Base-by-base conservation (phyloP, 2,329 filamentous ascomycete species). In the Aureobasidium pullulans region DNA sequence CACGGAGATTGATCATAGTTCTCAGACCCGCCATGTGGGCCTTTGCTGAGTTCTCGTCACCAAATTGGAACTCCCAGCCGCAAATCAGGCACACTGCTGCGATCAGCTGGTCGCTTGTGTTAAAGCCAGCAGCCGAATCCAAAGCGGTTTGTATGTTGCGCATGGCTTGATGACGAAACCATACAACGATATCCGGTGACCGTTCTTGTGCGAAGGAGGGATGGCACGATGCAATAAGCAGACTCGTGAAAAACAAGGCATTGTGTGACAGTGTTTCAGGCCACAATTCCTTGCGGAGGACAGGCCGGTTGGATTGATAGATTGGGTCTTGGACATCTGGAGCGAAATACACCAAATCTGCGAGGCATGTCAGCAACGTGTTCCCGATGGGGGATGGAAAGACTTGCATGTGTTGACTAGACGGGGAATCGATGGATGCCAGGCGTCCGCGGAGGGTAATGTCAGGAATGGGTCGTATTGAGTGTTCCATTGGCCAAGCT, bases 41-140 rank as follows among this genome's bases (percentile, higher is more conserved):
- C 13, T 63, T 59, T 61, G 64, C 62, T n/a, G 59, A 63, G 6
- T 36, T 28, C 11, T 59, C 40, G n/a, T 61, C 57, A 46, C 63
- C 63, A 39, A 62, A 65, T 37, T 64, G 59, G 19, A 65, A 60
- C 53, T 66, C 64, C 64, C 64, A 66, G 6, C 49, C 61, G 7
- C 61, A 63, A 16, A 66, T 37, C n/a, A 66, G 42, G 10, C 62
- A 62, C 42, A 66, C 63, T 8, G 63, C 62, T 39, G 57, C 61
- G 23, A 64, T 62, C 15, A 63, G 52, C 15, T 61, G 56, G 34
- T 66, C 63, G 34, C 59, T 60, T 42, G 47, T 29, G 42, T 47
- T 46, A 13, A 48, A 3, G 50, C 59, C 39, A 60, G 54, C 37
- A 54, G 53, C 11, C 28, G 47, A 28, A 62, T 60, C 54, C 44